Percentiles rank a stretch among this genome's conserved stretches.
phyloP scores from a whole-genome alignment of 352 stramenopile genomes.

The Pythium phragmiticola region DNA sequence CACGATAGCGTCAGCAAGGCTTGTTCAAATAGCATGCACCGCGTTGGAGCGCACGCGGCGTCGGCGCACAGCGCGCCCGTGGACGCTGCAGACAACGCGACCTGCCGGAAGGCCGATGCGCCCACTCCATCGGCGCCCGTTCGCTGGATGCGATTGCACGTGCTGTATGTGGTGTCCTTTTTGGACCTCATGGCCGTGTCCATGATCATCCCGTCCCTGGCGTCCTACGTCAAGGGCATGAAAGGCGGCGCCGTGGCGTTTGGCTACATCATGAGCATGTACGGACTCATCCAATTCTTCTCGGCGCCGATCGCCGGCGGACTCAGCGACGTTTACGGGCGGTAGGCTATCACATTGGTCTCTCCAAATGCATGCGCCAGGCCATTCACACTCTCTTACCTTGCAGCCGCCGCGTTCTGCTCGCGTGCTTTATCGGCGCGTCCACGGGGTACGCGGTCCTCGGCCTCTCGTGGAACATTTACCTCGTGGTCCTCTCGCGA shows the following conservation, averaged over 20 bases:
- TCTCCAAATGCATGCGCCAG: not conserved
- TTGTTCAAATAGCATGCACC: not conserved
- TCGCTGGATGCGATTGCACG: constrained; percentile 36
- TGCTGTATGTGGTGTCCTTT: constrained; percentile 81
- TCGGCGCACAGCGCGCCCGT: not conserved
- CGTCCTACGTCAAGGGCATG: constrained; percentile 78
- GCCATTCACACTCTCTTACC: not conserved
- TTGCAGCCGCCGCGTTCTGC: constrained; percentile 44
- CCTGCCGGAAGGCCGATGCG: not conserved
- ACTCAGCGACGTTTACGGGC: constrained; percentile 72
- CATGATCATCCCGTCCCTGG: constrained; percentile 82
- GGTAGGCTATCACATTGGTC: constrained; percentile 14
- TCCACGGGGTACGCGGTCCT: constrained; percentile 68
- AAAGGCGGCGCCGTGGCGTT: constrained; percentile 67
- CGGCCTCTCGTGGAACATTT: constrained; percentile 75
- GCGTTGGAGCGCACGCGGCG: not conserved
- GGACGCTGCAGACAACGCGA: not conserved
- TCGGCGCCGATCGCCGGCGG: constrained; percentile 69
- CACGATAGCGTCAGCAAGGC: not conserved
- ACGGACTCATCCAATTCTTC: constrained; percentile 86
- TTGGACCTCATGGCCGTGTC: constrained; percentile 81
- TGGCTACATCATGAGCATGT: constrained; percentile 81
- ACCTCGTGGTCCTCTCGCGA: constrained; percentile 71
- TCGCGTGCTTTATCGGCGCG: constrained; percentile 62
- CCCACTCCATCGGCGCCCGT: constrained; percentile 3